These are phyloP conservation scores for Kalmusia sp. DNA, from an alignment of 2,329 filamentous ascomycete genomes.

Conservation along the genomic window DNA sequence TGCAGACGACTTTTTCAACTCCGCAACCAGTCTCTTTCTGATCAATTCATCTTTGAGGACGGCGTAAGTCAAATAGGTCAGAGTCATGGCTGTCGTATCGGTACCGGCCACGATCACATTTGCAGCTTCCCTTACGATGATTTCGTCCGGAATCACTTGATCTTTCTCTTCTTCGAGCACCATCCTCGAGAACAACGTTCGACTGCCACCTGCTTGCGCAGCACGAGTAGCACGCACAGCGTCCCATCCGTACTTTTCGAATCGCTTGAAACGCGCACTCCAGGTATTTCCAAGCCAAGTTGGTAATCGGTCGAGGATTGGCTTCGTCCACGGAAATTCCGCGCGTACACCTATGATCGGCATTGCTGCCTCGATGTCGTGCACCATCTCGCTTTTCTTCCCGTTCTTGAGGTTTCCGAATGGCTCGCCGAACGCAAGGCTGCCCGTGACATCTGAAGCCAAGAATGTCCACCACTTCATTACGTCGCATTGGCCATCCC, in stretches of 20 bases:
- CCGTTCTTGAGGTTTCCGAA: slow-evolving; percentile 50
- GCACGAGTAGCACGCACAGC: neutral
- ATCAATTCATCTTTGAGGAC: slow-evolving; percentile 29
- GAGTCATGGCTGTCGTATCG: slow-evolving; percentile 41
- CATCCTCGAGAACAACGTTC: neutral
- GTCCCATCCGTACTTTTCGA: neutral
- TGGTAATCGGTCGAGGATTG: neutral
- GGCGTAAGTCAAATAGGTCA: slow-evolving; percentile 44
- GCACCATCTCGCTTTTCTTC: neutral
- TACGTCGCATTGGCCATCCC: slow-evolving; percentile 37
- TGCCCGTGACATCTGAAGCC: slow-evolving; percentile 46
- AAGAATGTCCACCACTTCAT: slow-evolving; percentile 50
- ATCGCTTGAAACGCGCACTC: neutral
- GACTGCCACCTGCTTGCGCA: neutral
- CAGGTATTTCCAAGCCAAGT: neutral
- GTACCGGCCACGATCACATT: slow-evolving; percentile 26
- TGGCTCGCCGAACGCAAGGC: slow-evolving; percentile 48
- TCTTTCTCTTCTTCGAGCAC: neutral
- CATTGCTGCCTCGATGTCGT: neutral
- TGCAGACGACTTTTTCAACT: slow-evolving; percentile 22
- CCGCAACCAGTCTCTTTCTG: slow-evolving; percentile 27
- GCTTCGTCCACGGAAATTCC: neutral
- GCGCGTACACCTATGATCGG: neutral
- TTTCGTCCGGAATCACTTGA: neutral
- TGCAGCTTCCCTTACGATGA: neutral